phyloP scores from a whole-genome alignment of 2,329 filamentous ascomycete species.

The Sarocladiaceae sp. region DNA sequence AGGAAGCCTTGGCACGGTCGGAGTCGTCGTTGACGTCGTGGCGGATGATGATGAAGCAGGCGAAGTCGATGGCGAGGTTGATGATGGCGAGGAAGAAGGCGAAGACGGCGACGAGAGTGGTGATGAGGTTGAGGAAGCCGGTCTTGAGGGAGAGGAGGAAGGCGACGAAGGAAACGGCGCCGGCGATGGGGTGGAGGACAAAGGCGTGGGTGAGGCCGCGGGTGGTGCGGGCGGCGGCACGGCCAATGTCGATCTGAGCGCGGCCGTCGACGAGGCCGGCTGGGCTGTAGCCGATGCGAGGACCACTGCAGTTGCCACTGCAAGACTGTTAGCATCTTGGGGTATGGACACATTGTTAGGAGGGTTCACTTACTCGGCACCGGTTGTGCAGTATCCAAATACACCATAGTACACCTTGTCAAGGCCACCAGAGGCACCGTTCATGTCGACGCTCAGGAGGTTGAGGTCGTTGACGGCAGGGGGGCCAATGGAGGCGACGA shows the following conservation, averaged over 20 bases:
- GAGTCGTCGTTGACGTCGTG: slow-evolving; percentile 42
- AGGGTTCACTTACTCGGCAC: slow-evolving; percentile 5
- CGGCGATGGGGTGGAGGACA: slow-evolving; percentile 57
- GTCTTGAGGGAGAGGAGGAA: slow-evolving; percentile 33
- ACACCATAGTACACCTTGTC: slow-evolving; percentile 41
- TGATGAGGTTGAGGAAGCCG: slow-evolving; percentile 40
- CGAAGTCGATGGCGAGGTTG: slow-evolving; percentile 50
- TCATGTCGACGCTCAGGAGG: slow-evolving; percentile 45
- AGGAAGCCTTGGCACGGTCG: slow-evolving; percentile 37
- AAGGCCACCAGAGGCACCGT: slow-evolving; percentile 32
- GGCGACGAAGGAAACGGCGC: slow-evolving; percentile 50
- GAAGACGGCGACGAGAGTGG: slow-evolving; percentile 41
- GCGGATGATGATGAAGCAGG: slow-evolving; percentile 47
- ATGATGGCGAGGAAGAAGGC: slow-evolving; percentile 43
- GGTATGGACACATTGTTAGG: neutral
- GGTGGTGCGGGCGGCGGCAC: slow-evolving; percentile 35
- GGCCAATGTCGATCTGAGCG: slow-evolving; percentile 33
- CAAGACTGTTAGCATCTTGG: slow-evolving; percentile 9
- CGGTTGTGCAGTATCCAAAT: slow-evolving; percentile 49
- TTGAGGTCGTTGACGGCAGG: slow-evolving; percentile 51
- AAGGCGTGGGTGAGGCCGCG: slow-evolving; percentile 50
- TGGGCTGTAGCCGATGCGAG: slow-evolving; percentile 50
- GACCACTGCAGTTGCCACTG: slow-evolving; percentile 29
- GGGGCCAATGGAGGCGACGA: slow-evolving; percentile 52
- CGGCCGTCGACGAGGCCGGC: slow-evolving; percentile 34